These are phyloP conservation scores for Alternaria gaisen DNA, from an alignment of 2,329 filamentous ascomycete genomes.

Conservation along the genomic window DNA sequence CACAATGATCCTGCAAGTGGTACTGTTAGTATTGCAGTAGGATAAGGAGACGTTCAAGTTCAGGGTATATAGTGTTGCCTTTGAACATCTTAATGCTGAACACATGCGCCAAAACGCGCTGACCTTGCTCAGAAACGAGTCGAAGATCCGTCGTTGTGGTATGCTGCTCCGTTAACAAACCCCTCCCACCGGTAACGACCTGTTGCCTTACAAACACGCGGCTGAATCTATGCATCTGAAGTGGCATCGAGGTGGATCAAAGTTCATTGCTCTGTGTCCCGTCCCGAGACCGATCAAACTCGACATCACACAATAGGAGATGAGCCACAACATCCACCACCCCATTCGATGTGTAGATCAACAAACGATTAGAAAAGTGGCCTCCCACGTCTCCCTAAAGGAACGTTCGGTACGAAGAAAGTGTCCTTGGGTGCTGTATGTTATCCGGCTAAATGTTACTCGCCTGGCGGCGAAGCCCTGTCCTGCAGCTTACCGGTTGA, in stretches of 20 bases:
- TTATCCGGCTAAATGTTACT: slow-evolving; percentile 45
- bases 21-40: neutral
- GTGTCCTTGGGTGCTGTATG: slow-evolving; percentile 9
- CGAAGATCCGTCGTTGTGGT: slow-evolving; percentile 4
- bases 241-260: neutral
- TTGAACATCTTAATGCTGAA: neutral
- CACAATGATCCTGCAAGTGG: neutral
- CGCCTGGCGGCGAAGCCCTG: slow-evolving; percentile 6
- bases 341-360: neutral
- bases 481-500: slow-evolving; percentile 24
- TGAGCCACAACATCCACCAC: neutral
- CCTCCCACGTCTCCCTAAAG: neutral
- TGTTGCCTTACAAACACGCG: slow-evolving; percentile 2
- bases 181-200: slow-evolving; percentile 1
- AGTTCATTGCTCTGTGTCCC: neutral
- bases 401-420: neutral
- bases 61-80: neutral
- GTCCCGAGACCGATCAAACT: neutral
- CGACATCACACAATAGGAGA: neutral
- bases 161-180: neutral
- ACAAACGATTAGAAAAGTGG: neutral
- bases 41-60: neutral
- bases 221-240: neutral
- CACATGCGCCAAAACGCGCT: neutral
- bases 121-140: neutral